Base-by-base conservation (phyloP, 2,329 filamentous ascomycete species). In the Monosporascus sp. region DNA sequence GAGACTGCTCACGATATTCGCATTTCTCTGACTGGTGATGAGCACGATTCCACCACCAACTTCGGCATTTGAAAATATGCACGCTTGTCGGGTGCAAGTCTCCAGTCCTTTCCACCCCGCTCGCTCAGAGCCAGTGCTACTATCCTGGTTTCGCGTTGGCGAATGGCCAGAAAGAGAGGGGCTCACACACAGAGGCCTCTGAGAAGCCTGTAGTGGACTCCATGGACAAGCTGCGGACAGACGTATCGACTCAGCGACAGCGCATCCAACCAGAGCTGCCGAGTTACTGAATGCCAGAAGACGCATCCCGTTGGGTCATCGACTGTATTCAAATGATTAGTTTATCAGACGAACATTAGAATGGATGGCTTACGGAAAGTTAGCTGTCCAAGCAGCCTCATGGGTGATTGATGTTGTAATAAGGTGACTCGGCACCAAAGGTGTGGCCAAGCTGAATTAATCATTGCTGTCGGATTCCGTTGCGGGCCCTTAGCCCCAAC, bases 51-150 rank as follows among this genome's bases (percentile, higher is more conserved):
- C 64, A 7, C 61, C 62, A 17, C 59, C 60, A 20, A 61, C 51
- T 3, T 37, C 50, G 17, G 51, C 20, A 47, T 64, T 60, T 24
- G 57, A 59, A 51, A 61, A 66, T 3, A 67, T 46, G 48, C 65
- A 67, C 7, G 63, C 63, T 8, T 54, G 55, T 40, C 63, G 61
- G 5, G 60, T 53, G 51, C 65, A 66, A 37, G 62, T n/a, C 2
- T 59, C 58, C 15, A 63, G 61, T 2, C 62, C 64, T 11, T 47
- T 45, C 65, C 65, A 67, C 24, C 28, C 40, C 0, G 24, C 31
- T 35, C 9, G 31, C 9, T 14, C 14, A 9, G 43, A 46, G 17
- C 22, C 2, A 6, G 14, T 15, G 7, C 24, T 17, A 17, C 7
- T 15, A 3, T 28, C 26, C 5, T n/a, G 17, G 2, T 22, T 28